Evolutionary conservation across 768 basidiomycete species (phyloP), one percentile per base, ranked within the genome.

Genomic region (Russula dissimulans): DNA sequence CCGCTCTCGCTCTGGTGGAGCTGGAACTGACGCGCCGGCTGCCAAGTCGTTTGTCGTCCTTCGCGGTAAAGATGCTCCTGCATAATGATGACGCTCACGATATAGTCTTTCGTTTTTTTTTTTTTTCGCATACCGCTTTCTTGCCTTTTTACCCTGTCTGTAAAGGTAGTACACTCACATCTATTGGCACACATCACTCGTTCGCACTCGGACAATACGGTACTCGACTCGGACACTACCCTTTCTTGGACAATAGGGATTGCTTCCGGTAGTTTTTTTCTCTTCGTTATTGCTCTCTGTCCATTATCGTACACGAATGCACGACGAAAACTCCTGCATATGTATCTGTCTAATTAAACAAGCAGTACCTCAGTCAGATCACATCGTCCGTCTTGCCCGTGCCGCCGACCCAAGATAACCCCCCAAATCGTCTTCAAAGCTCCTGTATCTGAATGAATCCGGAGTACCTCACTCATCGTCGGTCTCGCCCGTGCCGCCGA

Each of bases 361-460:
- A 57, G 38, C 22, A 26, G 22, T 26, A 74, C 71, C 18, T 34
- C 31, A 34, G 14, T 29, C 31, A 22, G 46, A 44, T 38, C 12
- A 71, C 71, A 34, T 73, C 72, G 34, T 73, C 72, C 4, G 71
- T 29, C 57, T 72, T 39, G 69, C 71, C 65, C 73, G 74, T 22
- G 22, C 87, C 87, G 0, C 90, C 90, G 10, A 91, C 72, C 90
- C 90, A 93, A 68, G 92, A 84, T 12, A 92, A 26, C 22, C 80
- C 22, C 90, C 76, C 80, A 84, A 93, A 67, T 93, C n/a, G n/a
- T n/a, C 90, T 56, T 83, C 81, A 4, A 76, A 62, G 14, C 85
- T 89, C 67, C 85, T 89, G 22, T 26, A 26, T 26, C 22, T 26
- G 22, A 26, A 26, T 26, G 22, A 26, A 26, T 26, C 22, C 22